Base-by-base conservation (phyloP, 1,139 yeast species). In the Zygoascus meyerae region DNA sequence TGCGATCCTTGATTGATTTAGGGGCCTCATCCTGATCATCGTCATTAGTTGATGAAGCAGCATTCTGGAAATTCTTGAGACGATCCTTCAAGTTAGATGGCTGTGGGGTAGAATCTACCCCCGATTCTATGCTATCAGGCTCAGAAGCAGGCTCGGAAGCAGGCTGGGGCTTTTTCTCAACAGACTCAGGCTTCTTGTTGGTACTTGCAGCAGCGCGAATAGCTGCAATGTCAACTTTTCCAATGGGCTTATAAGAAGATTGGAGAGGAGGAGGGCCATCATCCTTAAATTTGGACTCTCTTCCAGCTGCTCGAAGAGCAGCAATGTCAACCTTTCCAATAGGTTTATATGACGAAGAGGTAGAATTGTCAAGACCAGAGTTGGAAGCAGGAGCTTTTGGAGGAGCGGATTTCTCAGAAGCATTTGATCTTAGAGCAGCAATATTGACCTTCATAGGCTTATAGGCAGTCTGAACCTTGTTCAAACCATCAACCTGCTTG, bases 381-480 rank as follows among this genome's bases (percentile, higher is more conserved):
- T 52, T 59, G 14, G 60, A 52, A 31, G 52, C 48, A 43, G 61
- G 46, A 45, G 55, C 45, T 65, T 69, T 49, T 14, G 59, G 46
- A 17, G 63, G 56, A 8, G 41, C 41, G 10, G 40, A 17, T 18
- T 42, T 42, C 14, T 32, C 15, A 8, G 39, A 21, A 8, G 42
- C 48, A 14, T 21, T 32, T 10, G 41, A 36, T 57, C 70, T 65
- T 57, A 71, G 60, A 14, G 70, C 67, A 16, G 70, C 62, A 43
- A 73, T 65, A 52, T 74, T 75, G 26, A 74, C 78, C 28, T 48
- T 48, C 29, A 85, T 77, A 35, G 94, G 87, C 58, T 75, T 76
- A 64, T 83, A 83, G n/a, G 87, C 80, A 10, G 86, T 72, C 29
- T 83, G 79, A 18, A 78, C 78, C 57, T 62, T 73, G 72, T 65